A percentile compares a stretch with the other conserved stretches of the same genome.
Evolutionary conservation across 2,329 filamentous ascomycete genomes (phyloP).

Genomic region (Chaetomiaceae sp.): DNA sequence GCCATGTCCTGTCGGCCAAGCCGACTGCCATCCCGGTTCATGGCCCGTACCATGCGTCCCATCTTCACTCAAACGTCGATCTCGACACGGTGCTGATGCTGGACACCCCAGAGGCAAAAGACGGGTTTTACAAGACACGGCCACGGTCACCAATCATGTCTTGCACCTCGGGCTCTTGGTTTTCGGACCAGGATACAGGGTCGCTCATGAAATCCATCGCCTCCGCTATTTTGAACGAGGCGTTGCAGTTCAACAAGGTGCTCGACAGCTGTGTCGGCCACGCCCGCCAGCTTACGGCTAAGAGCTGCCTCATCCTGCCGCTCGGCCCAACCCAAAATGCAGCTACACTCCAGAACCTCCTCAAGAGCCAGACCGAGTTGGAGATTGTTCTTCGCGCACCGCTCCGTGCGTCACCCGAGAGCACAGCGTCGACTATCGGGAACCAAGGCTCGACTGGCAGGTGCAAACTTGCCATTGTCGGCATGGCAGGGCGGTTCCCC

Average conservation of each 20-base stretch:
- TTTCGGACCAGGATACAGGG: constrained; percentile 37
- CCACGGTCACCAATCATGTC: constrained; percentile 48
- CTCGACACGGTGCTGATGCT: constrained; percentile 43
- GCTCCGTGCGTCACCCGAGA: constrained; percentile 34
- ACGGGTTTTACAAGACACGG: constrained; percentile 38
- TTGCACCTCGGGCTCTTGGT: constrained; percentile 42
- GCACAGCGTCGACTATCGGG: constrained; percentile 35
- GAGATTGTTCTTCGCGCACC: constrained; percentile 39
- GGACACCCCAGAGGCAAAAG: constrained; percentile 35
- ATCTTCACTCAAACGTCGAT: constrained; percentile 44
- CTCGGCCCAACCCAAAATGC: constrained; percentile 48
- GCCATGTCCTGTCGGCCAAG: constrained; percentile 37
- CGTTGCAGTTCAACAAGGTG: constrained; percentile 44
- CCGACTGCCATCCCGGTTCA: constrained; percentile 48
- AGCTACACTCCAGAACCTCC: constrained; percentile 39
- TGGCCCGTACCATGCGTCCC: constrained; percentile 53
- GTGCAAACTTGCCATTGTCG: constrained; percentile 78
- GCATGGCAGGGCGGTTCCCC: constrained; percentile 74
- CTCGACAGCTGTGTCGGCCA: constrained; percentile 43
- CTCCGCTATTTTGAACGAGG: constrained; percentile 47
- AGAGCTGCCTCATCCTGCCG: constrained; percentile 43
- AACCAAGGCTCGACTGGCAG: constrained; percentile 45
- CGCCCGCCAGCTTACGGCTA: constrained; percentile 37
- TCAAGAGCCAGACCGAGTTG: constrained; percentile 39
- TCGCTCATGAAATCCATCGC: constrained; percentile 41